Percentiles rank a stretch among this genome's conserved stretches.
phyloP scores from a whole-genome alignment of 1,284 basidiomycete genomes.

The Ustilago curta region DNA sequence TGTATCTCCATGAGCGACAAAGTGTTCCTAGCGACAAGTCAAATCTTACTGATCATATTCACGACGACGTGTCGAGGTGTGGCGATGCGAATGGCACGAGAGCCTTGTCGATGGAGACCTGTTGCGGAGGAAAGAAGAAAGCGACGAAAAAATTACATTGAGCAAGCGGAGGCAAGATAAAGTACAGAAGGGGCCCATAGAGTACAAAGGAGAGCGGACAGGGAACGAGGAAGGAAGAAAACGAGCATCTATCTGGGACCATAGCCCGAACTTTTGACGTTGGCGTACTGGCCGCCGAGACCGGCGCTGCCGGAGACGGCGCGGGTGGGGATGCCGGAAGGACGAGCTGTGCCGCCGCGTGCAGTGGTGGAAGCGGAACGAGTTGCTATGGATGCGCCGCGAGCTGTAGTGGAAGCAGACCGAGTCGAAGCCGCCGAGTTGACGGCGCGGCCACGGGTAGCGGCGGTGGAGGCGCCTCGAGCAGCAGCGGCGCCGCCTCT shows the following conservation, averaged over 20 bases:
- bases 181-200: not conserved
- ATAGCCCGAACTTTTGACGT: slow-evolving; percentile 56
- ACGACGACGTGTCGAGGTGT: too few relatives aligned
- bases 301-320: slow-evolving; percentile 45
- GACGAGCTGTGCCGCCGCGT: slow-evolving; percentile 16
- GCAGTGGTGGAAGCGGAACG: slow-evolving; percentile 24
- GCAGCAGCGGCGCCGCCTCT: slow-evolving; percentile 17
- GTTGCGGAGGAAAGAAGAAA: not conserved
- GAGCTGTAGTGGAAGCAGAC: slow-evolving; percentile 4
- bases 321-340: slow-evolving; percentile 41
- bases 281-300: slow-evolving; percentile 52
- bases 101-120: too few relatives aligned
- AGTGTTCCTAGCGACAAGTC: too few relatives aligned
- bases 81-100: too few relatives aligned
- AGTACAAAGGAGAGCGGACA: not conserved
- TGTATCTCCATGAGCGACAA: too few relatives aligned
- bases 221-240: too few relatives aligned
- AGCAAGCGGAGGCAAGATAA: not conserved
- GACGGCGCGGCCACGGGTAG: slow-evolving; percentile 23
- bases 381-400: slow-evolving; percentile 16
- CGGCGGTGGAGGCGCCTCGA: slow-evolving; percentile 21
- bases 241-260: slow-evolving; percentile 25
- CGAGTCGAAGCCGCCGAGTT: slow-evolving; percentile 8
- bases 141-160: slow-evolving; percentile 9
- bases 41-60: too few relatives aligned